Conservation (phyloP, 768 basidiomycete species). For the Rickenella mellea region DNA sequence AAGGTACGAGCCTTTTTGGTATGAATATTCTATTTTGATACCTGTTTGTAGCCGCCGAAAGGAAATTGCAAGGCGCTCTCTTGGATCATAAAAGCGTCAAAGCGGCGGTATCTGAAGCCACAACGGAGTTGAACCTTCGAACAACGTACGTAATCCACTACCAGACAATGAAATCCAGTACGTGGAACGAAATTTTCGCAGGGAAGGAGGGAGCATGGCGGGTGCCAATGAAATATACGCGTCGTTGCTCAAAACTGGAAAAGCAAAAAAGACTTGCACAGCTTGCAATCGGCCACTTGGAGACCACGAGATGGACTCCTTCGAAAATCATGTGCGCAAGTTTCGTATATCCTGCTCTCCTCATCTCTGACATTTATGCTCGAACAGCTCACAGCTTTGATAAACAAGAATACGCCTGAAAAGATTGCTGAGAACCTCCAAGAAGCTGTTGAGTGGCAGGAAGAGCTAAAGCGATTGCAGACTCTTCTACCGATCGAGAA, state of each 20-base stretch:
- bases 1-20: too few relatives aligned
- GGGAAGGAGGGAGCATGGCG: conserved; percentile 15
- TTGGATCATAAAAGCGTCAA: conserved; percentile 34
- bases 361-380: background rate
- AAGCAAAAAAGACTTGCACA: conserved; percentile 57
- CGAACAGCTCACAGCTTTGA: conserved; percentile 60
- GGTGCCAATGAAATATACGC: conserved; percentile 42
- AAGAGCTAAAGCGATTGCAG: conserved; percentile 47
- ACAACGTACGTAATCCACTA: conserved; percentile 29
- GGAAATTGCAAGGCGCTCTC: conserved; percentile 28
- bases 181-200: conserved; percentile 5
- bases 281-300: conserved; percentile 68
- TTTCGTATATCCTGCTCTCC: background rate
- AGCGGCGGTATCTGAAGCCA: conserved; percentile 38
- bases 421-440: conserved; percentile 29
- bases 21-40: background rate
- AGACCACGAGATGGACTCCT: conserved; percentile 40
- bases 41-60: conserved; percentile 36
- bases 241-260: conserved; percentile 44
- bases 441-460: conserved; percentile 53
- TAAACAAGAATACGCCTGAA: conserved; percentile 46
- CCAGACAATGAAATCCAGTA: conserved; percentile 1
- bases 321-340: conserved; percentile 61
- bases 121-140: conserved; percentile 30
- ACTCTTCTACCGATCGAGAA: conserved; percentile 47